Conservation (phyloP, 352 stramenopile species). For the Pythium dissimile region DNA sequence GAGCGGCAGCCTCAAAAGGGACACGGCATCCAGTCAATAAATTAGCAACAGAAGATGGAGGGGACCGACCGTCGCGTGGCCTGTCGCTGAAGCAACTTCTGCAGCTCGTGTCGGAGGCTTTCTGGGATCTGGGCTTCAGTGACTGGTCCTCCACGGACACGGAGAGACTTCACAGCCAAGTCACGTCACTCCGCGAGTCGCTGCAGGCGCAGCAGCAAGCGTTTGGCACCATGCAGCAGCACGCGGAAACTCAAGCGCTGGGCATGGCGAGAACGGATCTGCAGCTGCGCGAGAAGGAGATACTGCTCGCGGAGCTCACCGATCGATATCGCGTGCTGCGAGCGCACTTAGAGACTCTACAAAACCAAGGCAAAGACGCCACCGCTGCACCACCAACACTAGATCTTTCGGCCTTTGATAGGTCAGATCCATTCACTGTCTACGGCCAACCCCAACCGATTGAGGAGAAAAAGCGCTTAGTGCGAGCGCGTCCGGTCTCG, state of each 20-base stretch:
- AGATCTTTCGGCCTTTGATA: constrained; percentile 9
- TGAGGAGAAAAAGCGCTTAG: constrained; percentile 16
- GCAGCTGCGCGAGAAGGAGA: constrained; percentile 52
- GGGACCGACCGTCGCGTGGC: neutral
- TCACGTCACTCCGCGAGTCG: constrained; percentile 19
- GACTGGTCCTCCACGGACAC: constrained; percentile 51
- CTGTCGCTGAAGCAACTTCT: constrained; percentile 14
- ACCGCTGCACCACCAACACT: neutral
- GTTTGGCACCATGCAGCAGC: constrained; percentile 4
- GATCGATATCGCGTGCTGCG: constrained; percentile 40
- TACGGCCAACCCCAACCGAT: constrained; percentile 48
- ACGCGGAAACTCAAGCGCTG: constrained; percentile 29
- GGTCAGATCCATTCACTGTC: constrained; percentile 40
- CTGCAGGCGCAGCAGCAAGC: constrained; percentile 21
- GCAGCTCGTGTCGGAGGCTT: constrained; percentile 35
- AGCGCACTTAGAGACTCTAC: constrained; percentile 4
- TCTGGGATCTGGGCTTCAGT: constrained; percentile 42
- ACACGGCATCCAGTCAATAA: neutral
- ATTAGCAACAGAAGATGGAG: neutral
- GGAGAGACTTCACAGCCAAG: constrained; percentile 30
- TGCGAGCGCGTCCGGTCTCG: constrained; percentile 24
- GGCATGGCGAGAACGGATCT: constrained; percentile 36
- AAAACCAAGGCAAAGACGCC: neutral
- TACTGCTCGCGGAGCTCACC: constrained; percentile 46
- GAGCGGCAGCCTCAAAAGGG: neutral